A percentile compares a stretch with the other conserved stretches of the same genome.
These are phyloP conservation scores for Septoria petroselini DNA, from an alignment of 2,329 filamentous ascomycete genomes.

Conservation along the genomic window DNA sequence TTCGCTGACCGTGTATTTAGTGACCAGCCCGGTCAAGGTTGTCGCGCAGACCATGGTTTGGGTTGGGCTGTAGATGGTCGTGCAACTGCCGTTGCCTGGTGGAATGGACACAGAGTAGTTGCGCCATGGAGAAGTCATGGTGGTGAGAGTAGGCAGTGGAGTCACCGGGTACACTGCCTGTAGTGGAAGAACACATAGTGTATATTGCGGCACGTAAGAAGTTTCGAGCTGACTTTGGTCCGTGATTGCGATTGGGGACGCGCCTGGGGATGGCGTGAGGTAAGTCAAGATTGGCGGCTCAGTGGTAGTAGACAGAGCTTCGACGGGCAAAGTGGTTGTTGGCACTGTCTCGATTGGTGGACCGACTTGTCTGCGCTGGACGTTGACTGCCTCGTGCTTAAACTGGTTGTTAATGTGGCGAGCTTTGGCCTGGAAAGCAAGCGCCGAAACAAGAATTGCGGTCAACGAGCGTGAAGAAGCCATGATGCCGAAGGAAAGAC, in stretches of 20 bases:
- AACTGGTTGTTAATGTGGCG: slow-evolving; percentile 27
- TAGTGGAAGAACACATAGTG: slow-evolving; percentile 43
- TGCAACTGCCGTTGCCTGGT: slow-evolving; percentile 39
- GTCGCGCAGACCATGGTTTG: slow-evolving; percentile 46
- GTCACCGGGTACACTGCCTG: slow-evolving; percentile 37
- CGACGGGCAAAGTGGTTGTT: slow-evolving; percentile 13
- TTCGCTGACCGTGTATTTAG: slow-evolving; percentile 42
- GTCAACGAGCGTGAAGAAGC: slow-evolving; percentile 22
- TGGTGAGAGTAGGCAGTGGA: slow-evolving; percentile 31
- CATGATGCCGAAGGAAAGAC: slow-evolving; percentile 23
- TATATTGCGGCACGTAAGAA: slow-evolving; percentile 44
- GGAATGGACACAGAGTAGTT: slow-evolving; percentile 39
- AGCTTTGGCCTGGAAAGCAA: slow-evolving; percentile 25
- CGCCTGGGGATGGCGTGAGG: slow-evolving; percentile 45
- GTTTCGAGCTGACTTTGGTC: slow-evolving; percentile 45
- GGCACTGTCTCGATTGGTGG: slow-evolving; percentile 21
- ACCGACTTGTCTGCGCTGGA: slow-evolving; percentile 29
- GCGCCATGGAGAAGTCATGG: slow-evolving; percentile 37
- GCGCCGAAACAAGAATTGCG: slow-evolving; percentile 16
- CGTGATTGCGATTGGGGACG: slow-evolving; percentile 42
- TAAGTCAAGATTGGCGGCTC: slow-evolving; percentile 36
- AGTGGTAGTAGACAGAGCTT: slow-evolving; percentile 20
- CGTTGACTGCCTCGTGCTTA: slow-evolving; percentile 34
- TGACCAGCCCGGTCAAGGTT: slow-evolving; percentile 42
- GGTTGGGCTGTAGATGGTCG: slow-evolving; percentile 42